Conservation (phyloP, 1,284 basidiomycete species). For the Gastroboletus turbinatus region DNA sequence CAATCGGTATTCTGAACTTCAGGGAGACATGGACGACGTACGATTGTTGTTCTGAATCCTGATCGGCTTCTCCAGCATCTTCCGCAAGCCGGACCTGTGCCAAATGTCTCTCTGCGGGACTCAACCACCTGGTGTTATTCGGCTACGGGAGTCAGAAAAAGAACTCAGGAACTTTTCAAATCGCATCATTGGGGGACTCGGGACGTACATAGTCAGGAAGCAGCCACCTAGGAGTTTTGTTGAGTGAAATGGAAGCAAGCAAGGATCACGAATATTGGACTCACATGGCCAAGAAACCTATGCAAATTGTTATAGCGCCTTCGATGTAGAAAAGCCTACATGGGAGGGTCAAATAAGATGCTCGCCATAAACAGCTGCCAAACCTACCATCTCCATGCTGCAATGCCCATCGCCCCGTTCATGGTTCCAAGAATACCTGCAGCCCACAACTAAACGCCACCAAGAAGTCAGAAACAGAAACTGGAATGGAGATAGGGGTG, state of each 20-base stretch:
- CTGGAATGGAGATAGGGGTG: not conserved
- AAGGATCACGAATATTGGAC: constrained; percentile 15
- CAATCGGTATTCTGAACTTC: not conserved
- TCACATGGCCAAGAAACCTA: constrained; percentile 58
- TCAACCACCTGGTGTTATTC: constrained; percentile 67
- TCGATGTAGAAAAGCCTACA: constrained; percentile 60
- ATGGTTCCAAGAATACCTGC: constrained; percentile 69
- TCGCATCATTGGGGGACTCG: not conserved
- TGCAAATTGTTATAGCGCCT: constrained; percentile 54
- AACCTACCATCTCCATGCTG: constrained; percentile 68
- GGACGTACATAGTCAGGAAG: constrained; percentile 54
- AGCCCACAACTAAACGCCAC: constrained; percentile 55
- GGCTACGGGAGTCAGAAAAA: constrained; percentile 40
- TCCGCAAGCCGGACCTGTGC: constrained; percentile 74
- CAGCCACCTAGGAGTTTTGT: constrained; percentile 39
- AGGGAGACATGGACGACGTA: constrained; percentile 31
- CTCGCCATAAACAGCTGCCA: not conserved
- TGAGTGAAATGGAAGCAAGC: not conserved
- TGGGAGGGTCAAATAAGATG: not conserved
- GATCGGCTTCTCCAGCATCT: constrained; percentile 72
- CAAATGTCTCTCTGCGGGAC: constrained; percentile 57
- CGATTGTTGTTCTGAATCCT: constrained; percentile 57
- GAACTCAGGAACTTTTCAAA: not conserved
- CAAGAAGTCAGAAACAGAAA: constrained; percentile 10
- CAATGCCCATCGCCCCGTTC: constrained; percentile 65